Evolutionary conservation across 106 monocot genomes (phyloP), one percentile per base, ranked within the genome.

Genomic region (Triglochin maritima): DNA sequence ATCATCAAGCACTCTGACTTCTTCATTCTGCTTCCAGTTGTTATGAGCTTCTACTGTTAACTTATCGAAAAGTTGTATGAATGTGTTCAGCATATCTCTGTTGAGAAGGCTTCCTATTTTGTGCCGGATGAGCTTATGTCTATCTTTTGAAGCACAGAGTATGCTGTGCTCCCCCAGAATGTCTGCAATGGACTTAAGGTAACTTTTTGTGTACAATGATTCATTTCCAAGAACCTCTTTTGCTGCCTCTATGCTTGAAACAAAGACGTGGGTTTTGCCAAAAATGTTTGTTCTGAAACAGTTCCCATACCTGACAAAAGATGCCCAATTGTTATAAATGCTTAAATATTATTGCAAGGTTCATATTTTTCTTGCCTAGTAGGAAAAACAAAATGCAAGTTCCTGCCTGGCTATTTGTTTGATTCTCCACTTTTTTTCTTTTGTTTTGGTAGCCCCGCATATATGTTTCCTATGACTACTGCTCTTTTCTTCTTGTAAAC

Each of bases 281-380:
- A 87, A 82, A 41, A 92, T 76, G 47, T 15, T 80, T 29, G 91
- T 92, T 49, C 71, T 84, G 71, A 92, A 92, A 60, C 87, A 87
- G 54, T 78, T 71, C 47, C 90, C 87, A 49, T 82, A 85, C 67
- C 87, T 84, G 47, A 43, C 62, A 46, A 74, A 29, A 29, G 29
- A 29, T 29, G 29, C 29, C 29, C 29, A 10, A 66, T 52, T 52
- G 52, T 52, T 17, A 65, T 41, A 9, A 60, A 57, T 11, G 46
- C 10, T 57, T 17, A 3, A 4, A 11, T 45, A 7, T 41, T 44
- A 10, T 62, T 62, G 6, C 29, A 62, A 5, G 7, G 62, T 62
- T 44, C 7, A 8, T 62, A 16, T 44, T 29, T 29, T 29, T 29
- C 29, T 29, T 29, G 29, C 29, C 29, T 29, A 29, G 1, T 29